Base-by-base conservation (phyloP, 169 alveolate genomes). In the Cryptosporidium tyzzeri region DNA sequence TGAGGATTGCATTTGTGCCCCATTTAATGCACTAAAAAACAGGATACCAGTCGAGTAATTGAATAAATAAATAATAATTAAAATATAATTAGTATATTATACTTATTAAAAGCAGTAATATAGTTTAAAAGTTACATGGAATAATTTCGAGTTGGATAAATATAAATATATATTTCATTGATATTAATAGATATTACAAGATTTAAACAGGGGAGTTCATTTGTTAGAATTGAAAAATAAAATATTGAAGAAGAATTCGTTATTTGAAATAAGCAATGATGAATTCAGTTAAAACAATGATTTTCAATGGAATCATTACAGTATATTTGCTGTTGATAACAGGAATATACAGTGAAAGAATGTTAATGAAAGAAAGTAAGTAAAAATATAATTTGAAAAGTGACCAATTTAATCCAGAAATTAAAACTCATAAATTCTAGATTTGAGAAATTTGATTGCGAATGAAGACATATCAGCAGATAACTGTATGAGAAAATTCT, bases 401-500 rank as follows among this genome's bases (percentile, higher is more conserved):
- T n/a, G 1, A 14, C 26, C 37, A 16, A 53, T 55, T n/a, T 16
- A 55, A 23, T n/a, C 4, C 16, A 55, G 67, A 55, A 55, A n/a
- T 55, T 55, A 9, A 21, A 55, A 55, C 35, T 55, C 0, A 8
- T n/a, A 4, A 8, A 10, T 10, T 55, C 7, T 23, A 55, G 37
- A n/a, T 55, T n/a, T 55, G 37, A 70, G 84, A 18, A 70, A 6
- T 23, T 44, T 70, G 44, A 21, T 44, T 10, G 73, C 18, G 2
- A 18, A 65, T 62, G 86, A 53, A n/a, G 89, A 80, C 26, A 58
- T 44, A 26, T 23, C 35, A 1, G 68, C 68, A 61, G 89, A 80
- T 26, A 65, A 80, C 53, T 80, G 89, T 26, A 59, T 80, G 29
- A 61, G 75, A 44, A 80, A 62, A 55, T 80, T 61, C 44, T 53